Base-by-base conservation (phyloP, 139 green algal species). In the Asterochloris sp. region DNA sequence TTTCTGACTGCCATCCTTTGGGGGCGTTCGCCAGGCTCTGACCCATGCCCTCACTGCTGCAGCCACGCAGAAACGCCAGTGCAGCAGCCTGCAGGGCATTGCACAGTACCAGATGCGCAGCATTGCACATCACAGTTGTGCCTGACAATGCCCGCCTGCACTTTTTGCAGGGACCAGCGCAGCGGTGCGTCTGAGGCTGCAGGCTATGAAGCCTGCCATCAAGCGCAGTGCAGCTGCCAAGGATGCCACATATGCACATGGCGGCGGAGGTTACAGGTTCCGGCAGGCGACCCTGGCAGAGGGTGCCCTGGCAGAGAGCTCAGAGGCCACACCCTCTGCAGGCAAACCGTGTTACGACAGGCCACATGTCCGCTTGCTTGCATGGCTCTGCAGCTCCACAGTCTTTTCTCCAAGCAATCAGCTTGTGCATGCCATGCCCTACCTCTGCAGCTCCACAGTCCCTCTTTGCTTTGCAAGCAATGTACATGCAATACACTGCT, bases 111-210 rank as follows among this genome's bases (percentile, higher is more conserved):
- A 26, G 17, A 4, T 71, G 66, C 21, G 66, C 66, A 26, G 66
- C 21, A 24, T 71, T 10, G 19, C 21, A 24, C 66, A 10, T 24
- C 17, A 10, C 4, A 71, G 4, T 10, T 71, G 17, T 71, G 2
- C 8, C 66, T 24, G 21, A 71, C 17, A 71, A 71, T 21, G 21
- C 1, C 21, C 21, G 66, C 6, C 38, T 54, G 38, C 38, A 54
- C 19, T 71, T 26, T 64, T 28, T 80, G 76, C 76, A 80, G 76
- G 76, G 21, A 69, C 76, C 54, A 60, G 67, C 68, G 76, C 76
- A 24, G 76, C 76, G 11, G 76, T 80, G 14, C 67, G 24, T 13
- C 61, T 80, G 76, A 61, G 76, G 12, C 23, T 80, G 60, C 76
- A 80, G 47, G 76, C 76, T 23, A 61, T 80, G 24, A 80, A 67